Percentiles rank a stretch among this genome's conserved stretches.
Evolutionary conservation across 768 basidiomycete genomes (phyloP).

Genomic region (Pleurotus pulmonarius): DNA sequence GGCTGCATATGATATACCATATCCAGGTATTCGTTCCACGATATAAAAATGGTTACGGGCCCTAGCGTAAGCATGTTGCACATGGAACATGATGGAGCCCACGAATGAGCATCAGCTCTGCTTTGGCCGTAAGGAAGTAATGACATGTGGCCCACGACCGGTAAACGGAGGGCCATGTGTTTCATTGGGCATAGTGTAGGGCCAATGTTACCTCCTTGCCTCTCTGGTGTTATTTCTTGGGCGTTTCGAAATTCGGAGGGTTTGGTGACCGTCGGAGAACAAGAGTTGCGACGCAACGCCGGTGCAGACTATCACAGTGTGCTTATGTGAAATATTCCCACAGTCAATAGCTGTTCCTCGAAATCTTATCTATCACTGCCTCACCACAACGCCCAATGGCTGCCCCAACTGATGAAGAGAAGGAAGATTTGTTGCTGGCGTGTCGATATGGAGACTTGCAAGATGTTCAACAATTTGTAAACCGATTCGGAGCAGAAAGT

Average conservation of each 20-base stretch:
- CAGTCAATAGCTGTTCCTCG: background rate
- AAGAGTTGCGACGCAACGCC: background rate
- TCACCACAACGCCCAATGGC: conserved; percentile 12
- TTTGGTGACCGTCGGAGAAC: background rate
- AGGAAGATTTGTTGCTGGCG: conserved; percentile 73
- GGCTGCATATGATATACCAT: conserved; percentile 7
- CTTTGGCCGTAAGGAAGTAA: background rate
- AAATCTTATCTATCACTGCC: background rate
- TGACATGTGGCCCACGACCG: conserved; percentile 1
- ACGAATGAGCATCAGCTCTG: background rate
- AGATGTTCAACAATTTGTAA: conserved; percentile 66
- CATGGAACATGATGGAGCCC: conserved; percentile 5
- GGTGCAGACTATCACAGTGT: background rate
- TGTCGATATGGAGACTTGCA: conserved; percentile 88
- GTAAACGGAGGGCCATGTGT: conserved; percentile 3
- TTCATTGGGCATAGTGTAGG: background rate
- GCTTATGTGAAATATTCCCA: background rate
- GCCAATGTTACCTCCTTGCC: background rate
- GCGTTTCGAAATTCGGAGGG: background rate
- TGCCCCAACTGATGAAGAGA: conserved; percentile 45
- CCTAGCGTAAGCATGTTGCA: background rate
- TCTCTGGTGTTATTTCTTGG: background rate
- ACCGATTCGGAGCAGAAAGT: conserved; percentile 47
- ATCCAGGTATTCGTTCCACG: background rate
- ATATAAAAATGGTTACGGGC: background rate